phyloP scores from a whole-genome alignment of 2,329 filamentous ascomycete species.

The Arthrobotrys conoides region DNA sequence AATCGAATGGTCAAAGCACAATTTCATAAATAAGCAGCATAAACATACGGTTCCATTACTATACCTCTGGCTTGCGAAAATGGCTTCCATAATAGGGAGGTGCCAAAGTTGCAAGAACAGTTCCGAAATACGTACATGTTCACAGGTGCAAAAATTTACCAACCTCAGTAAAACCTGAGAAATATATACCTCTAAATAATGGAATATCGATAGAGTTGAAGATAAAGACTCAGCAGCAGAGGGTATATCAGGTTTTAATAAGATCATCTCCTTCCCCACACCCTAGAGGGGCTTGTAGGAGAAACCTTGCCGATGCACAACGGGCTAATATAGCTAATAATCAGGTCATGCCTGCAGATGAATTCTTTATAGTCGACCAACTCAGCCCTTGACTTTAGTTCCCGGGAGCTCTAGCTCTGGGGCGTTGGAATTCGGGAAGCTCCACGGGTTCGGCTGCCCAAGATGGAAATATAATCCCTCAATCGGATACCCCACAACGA shows the following conservation, averaged over 20 bases:
- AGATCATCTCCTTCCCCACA: neutral
- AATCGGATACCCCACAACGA: constrained; percentile 1
- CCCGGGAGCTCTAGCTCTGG: neutral
- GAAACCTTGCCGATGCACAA: constrained; percentile 1
- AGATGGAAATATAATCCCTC: constrained; percentile 26
- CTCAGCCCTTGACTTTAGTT: too few relatives aligned
- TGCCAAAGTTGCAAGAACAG: constrained; percentile 1
- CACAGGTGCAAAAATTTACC: neutral
- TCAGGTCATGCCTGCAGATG: neutral
- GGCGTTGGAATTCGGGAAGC: neutral
- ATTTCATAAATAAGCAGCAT: too few relatives aligned
- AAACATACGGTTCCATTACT: too few relatives aligned
- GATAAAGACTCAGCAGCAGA: neutral
- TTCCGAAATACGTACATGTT: neutral
- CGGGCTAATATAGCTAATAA: neutral
- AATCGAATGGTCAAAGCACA: neutral
- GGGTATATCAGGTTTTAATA: neutral
- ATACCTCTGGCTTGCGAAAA: neutral
- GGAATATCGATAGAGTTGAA: neutral
- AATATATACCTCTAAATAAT: neutral
- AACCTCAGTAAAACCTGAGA: neutral
- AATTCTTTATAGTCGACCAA: neutral
- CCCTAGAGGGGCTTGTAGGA: neutral
- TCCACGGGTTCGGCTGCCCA: constrained; percentile 3
- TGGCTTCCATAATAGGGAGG: neutral